Conservation (phyloP, 2,329 filamentous ascomycete genomes). For the Kalaharituber pfeilii region DNA sequence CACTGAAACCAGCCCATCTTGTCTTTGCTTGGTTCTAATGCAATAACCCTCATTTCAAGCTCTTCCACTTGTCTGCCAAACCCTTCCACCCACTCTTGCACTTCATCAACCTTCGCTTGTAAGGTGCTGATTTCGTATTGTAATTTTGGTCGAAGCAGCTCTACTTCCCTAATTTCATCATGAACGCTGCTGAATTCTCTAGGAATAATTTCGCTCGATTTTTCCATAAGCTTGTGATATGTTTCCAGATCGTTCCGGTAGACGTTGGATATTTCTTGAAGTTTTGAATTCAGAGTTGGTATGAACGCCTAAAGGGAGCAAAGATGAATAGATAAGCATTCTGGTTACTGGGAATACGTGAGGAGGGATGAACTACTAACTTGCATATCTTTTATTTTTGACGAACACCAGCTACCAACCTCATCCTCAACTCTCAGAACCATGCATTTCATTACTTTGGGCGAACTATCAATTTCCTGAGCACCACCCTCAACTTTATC, state of each 20-base stretch:
- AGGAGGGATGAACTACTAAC: neutral
- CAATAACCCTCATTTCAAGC: slow-evolving; percentile 46
- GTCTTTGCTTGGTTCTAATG: slow-evolving; percentile 49
- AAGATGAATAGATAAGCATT: neutral
- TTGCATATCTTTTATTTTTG: neutral
- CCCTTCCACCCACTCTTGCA: slow-evolving; percentile 63
- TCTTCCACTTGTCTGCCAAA: slow-evolving; percentile 65
- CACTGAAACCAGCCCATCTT: slow-evolving; percentile 44
- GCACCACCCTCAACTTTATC: neutral
- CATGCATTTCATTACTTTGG: neutral
- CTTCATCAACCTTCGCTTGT: slow-evolving; percentile 65
- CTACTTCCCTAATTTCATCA: slow-evolving; percentile 63
- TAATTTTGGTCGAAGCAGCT: slow-evolving; percentile 63
- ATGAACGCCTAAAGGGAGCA: neutral
- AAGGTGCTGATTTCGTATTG: slow-evolving; percentile 81
- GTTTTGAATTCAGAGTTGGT: neutral
- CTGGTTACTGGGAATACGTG: neutral
- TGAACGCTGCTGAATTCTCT: neutral
- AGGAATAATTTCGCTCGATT: neutral
- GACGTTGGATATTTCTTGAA: neutral
- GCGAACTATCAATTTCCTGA: neutral
- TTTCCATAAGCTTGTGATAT: neutral
- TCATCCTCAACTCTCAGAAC: neutral
- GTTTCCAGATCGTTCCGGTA: neutral
- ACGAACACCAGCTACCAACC: neutral